A percentile compares a stretch with the other conserved stretches of the same genome.
Evolutionary conservation across 1,284 basidiomycete species (phyloP).

Genomic region (Earliella scabrosa): DNA sequence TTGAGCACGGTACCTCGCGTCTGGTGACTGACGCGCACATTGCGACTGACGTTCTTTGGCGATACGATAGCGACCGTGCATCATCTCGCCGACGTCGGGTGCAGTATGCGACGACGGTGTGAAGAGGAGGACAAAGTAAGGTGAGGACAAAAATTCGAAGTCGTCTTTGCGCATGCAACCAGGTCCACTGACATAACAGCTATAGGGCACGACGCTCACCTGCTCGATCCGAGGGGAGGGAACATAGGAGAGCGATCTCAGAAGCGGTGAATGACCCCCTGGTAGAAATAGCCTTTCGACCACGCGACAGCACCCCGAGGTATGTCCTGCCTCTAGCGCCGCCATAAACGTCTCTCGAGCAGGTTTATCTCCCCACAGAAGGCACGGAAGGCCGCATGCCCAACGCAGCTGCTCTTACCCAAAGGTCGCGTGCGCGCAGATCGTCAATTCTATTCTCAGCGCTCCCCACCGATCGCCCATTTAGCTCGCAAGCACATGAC

Average conservation of each 20-base stretch:
- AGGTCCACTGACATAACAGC: not conserved
- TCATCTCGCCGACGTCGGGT: no score
- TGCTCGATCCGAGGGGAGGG: not conserved
- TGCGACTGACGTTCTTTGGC: no score
- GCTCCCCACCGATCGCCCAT: not conserved
- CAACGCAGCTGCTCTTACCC: not conserved
- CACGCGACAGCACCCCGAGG: conserved; percentile 11
- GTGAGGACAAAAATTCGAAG: not conserved
- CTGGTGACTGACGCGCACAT: no score
- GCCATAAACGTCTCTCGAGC: not conserved
- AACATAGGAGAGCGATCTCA: not conserved
- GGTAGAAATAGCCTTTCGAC: conserved; percentile 5
- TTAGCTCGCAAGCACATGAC: not conserved
- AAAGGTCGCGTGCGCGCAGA: conserved; percentile 1
- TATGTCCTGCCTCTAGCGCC: conserved; percentile 4
- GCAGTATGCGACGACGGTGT: not conserved
- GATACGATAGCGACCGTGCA: no score
- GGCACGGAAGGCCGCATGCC: not conserved
- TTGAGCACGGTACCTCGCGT: no score
- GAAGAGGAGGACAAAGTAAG: not conserved
- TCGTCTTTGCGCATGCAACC: not conserved
- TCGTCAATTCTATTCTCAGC: conserved; percentile 1
- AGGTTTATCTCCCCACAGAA: not conserved
- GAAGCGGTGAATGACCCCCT: not conserved
- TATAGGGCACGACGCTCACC: not conserved